Evolutionary conservation across 768 basidiomycete genomes (phyloP), one percentile per base, ranked within the genome.

Genomic region (Phanerochaete carnosa): DNA sequence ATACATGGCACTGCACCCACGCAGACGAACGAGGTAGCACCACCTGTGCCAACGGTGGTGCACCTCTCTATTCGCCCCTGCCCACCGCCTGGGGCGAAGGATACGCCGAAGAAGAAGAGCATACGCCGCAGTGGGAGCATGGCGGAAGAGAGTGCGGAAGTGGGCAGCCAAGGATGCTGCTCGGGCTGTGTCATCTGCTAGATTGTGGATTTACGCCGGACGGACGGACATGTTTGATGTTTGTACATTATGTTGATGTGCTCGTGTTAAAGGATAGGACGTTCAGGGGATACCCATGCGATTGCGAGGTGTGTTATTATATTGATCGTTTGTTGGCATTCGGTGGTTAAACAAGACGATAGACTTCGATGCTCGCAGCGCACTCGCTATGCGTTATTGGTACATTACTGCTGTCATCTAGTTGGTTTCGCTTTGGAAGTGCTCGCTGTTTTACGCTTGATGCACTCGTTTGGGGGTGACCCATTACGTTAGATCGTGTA

Each of bases 1-100:
- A 60, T 62, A 35, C 68, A 62, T 13, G 16, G 49, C 28, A 29
- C 58, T 13, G 45, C 53, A 33, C 26, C 61, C 33, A 49, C 29
- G 4, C 55, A 52, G 25, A 39, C 56, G 28, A 56, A 30, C 46
- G 55, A 53, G 61, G 16, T 62, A 29, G 56, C 52, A 59, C 56
- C 59, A 39, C 61, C 37, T 30, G 68, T n/a, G 1, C 78, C 85
- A 1, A 91, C 89, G 0, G 90, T 92, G 37, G 85, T 92, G 32
- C 90, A 92, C 68, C 77, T 92, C 37, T 89, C 88, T 30, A 82
- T 92, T 56, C 80, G 90, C 13, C 81, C 88, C 0, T 80, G 79
- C 58, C 79, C 80, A 1, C 79, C 80, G 3, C 75, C 81, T 1
- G 71, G 77, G 15, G 81, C 86, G 26, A 82, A 79, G 43, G 79